phyloP scores from a whole-genome alignment of 768 basidiomycete species.

The Naematelia aurantialba region DNA sequence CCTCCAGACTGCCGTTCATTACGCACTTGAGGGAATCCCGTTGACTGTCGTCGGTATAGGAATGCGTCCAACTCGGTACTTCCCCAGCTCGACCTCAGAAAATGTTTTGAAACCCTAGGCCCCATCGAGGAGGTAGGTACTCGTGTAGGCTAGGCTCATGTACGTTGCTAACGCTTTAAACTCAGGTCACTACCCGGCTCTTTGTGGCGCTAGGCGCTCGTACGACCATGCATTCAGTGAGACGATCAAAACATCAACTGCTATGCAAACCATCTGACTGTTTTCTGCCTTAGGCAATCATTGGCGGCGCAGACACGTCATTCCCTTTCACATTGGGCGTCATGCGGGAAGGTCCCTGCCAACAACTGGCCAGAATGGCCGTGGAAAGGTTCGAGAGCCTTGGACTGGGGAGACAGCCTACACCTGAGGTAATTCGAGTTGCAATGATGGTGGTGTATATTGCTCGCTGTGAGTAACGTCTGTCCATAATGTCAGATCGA shows the following conservation, averaged over 20 bases:
- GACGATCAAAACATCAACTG: neutral
- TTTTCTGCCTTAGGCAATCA: neutral
- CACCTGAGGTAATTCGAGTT: neutral
- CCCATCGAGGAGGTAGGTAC: neutral
- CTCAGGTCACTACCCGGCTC: neutral
- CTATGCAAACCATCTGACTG: neutral
- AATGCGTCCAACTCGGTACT: neutral
- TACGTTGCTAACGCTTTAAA: neutral
- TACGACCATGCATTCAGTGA: conserved; percentile 3
- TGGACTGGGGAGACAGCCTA: neutral
- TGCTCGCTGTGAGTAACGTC: neutral
- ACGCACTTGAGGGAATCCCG: neutral
- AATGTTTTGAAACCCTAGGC: neutral
- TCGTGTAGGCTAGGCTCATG: no score
- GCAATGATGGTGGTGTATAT: neutral
- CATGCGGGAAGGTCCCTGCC: conserved; percentile 5
- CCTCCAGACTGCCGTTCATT: neutral
- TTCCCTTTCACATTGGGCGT: conserved; percentile 9
- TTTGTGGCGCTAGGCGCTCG: conserved; percentile 1
- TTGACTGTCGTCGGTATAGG: neutral
- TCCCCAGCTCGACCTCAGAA: neutral
- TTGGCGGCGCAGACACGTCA: conserved; percentile 1
- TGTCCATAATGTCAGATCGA: neutral
- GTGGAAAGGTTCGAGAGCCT: conserved; percentile 1
- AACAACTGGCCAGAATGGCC: neutral